Base-by-base conservation (phyloP, 352 stramenopile species). In the Globisporangium orthogonon region DNA sequence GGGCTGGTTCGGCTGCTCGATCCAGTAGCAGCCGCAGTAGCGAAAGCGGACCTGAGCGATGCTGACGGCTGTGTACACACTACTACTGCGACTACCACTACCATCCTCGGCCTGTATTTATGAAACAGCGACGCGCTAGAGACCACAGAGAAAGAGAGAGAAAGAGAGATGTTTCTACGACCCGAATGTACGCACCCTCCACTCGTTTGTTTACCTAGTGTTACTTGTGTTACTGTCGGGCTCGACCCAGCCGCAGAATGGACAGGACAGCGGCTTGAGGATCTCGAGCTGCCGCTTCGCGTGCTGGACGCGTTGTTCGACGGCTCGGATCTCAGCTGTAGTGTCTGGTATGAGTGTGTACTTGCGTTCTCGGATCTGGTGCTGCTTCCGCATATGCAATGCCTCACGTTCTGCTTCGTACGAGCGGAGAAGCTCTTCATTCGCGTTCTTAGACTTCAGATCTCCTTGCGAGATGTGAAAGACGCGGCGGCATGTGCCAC, bases 1-100 rank as follows among this genome's bases (percentile, higher is more conserved):
- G 11, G 44, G 28, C 23, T 89, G 78, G 76, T 76, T 91, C 40
- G 73, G 66, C 47, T 91, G 81, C 58, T 62, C 66, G 10, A 67
- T 91, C 50, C 81, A 87, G 76, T 91, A 33, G 37, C 41, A 7
- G 9, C 7, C 7, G 28, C 9, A 7, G 13, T 2, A 37, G 46
- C 11, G 47, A 23, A 13, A 37, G 46, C 28, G 28, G 46, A 51
- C 5, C n/a, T 13, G 18, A 15, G 18, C 47, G 47, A 52, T 17
- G 23, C 23, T 23, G 41, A 10, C 41, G 41, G 28, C 41, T 28
- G 41, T 47, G 41, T 28, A 47, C 15, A 47, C 41, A 47, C 40
- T 15, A 46, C 40, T 18, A 28, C 41, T 28, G 28, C 40, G 7
- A 46, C 40, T 18, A 28, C 41, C 9, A 23, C 18, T 28, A 47